Base-by-base conservation (phyloP, 352 stramenopile species). In the Globisporangium paddicum region DNA sequence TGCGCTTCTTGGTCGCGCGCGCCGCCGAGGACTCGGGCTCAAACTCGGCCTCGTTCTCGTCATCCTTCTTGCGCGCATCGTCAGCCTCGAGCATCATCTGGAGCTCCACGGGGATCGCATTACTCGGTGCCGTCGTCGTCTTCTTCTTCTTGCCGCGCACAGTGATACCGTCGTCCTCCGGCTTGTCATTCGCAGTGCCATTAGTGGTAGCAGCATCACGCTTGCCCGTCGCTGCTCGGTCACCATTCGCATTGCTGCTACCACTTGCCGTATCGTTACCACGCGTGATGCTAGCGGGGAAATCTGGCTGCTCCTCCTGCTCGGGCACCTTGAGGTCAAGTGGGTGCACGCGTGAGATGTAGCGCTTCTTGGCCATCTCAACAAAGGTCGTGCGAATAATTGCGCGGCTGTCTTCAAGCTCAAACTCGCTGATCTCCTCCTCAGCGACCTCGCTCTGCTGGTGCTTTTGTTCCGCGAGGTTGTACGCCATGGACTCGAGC, bases 281-380 rank as follows among this genome's bases (percentile, higher is more conserved):
- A 23, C 75, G 71, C 60, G 70, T 89, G 67, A 89, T 90, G 54
- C 70, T 86, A 21, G 64, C 66, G 21, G 79, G 77, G 42, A 89
- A 84, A 7, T 89, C 81, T 3, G 73, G 74, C n/a, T 66, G 62
- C 44, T 81, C 77, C 44, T 90, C 76, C 1, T 68, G 65, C 53
- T 89, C 76, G 0, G 69, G 75, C 30, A 89, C 58, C 56, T 83
- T 90, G 52, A 96, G 68, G 52, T 94, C 82, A 13, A 96, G 60
- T 44, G 86, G 86, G 54, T 96, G 85, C 41, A 96, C 86, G 11
- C 86, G 81, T 28, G 81, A 80, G 53, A 96, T 89, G 71, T 90
- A 94, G 49, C 86, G 77, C 65, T 90, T 90, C 68, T 96, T 96
- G 61, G 85, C 85, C 86, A 96, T 94, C 42, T 95, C 79, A 28